phyloP scores from a whole-genome alignment of 257 asterid genomes.

The Leonotis leonurus region DNA sequence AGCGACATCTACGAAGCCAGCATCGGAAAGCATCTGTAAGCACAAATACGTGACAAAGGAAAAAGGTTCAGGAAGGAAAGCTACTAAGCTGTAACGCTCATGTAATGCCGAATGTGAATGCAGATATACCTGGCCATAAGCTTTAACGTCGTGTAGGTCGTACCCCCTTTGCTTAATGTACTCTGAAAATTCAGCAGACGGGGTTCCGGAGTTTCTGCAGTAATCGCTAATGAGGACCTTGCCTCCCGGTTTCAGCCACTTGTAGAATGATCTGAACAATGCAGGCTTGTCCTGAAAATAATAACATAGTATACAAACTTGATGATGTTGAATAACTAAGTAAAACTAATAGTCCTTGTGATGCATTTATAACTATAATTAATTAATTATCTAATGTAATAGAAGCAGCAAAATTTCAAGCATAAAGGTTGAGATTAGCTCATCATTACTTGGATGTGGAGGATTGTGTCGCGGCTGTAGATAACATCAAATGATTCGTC shows the following conservation, averaged over 20 bases:
- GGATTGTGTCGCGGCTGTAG: conserved; percentile 92
- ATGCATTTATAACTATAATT: too few relatives aligned
- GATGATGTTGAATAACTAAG: not conserved
- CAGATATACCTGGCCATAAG: conserved; percentile 69
- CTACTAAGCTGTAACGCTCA: not conserved
- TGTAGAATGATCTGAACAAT: conserved; percentile 75
- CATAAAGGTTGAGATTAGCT: too few relatives aligned
- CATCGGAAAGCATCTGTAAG: conserved; percentile 80
- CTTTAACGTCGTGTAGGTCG: conserved; percentile 70
- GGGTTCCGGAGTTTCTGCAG: conserved; percentile 72
- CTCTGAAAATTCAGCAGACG: conserved; percentile 59
- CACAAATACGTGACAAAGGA: not conserved
- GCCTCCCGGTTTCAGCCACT: conserved; percentile 99
- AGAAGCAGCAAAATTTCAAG: too few relatives aligned
- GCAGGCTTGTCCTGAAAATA: conserved; percentile 84
- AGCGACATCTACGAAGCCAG: conserved; percentile 74
- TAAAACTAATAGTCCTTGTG: too few relatives aligned
- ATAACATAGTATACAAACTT: not conserved
- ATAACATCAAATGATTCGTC: conserved; percentile 72
- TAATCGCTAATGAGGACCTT: conserved; percentile 84
- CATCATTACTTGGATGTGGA: conserved; percentile 91
- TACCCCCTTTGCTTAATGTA: conserved; percentile 91
- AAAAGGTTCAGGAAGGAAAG: not conserved
- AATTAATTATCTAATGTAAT: too few relatives aligned
- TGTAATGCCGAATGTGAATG: not conserved